phyloP scores from a whole-genome alignment of 2,329 filamentous ascomycete genomes.

The Fusarium fujikuroi region DNA sequence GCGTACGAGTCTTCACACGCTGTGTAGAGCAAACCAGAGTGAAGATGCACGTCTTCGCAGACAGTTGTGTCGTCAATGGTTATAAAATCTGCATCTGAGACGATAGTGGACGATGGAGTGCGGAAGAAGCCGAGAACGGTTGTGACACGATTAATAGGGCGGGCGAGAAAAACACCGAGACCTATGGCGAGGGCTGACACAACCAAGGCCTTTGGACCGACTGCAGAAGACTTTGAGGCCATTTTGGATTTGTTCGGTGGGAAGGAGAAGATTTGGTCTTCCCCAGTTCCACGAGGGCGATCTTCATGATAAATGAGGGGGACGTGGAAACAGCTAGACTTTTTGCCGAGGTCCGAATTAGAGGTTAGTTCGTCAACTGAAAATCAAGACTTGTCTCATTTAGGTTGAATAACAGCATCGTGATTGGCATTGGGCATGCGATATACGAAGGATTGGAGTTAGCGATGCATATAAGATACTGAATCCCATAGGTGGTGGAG shows the following conservation, averaged over 20 bases:
- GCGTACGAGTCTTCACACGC: conserved; percentile 62
- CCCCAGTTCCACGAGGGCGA: background rate
- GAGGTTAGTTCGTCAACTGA: background rate
- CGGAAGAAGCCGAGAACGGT: conserved; percentile 46
- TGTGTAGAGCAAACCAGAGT: conserved; percentile 63
- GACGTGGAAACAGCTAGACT: background rate
- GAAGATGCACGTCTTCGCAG: conserved; percentile 70
- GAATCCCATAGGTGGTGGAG: background rate
- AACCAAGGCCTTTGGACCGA: background rate
- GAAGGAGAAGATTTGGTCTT: background rate
- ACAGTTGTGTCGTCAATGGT: conserved; percentile 62
- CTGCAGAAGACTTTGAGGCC: background rate
- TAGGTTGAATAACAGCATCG: background rate
- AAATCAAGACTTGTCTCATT: background rate
- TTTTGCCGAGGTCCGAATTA: background rate
- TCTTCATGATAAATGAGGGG: conserved; percentile 3
- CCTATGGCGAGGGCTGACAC: background rate
- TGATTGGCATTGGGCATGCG: background rate
- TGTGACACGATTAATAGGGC: background rate
- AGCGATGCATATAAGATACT: background rate
- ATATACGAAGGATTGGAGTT: background rate
- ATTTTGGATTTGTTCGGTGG: background rate
- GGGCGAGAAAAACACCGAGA: background rate
- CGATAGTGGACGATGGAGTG: conserved; percentile 29
- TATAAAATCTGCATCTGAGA: conserved; percentile 45